phyloP scores from a whole-genome alignment of 75 land plant species.

The Cryptomeria japonica region DNA sequence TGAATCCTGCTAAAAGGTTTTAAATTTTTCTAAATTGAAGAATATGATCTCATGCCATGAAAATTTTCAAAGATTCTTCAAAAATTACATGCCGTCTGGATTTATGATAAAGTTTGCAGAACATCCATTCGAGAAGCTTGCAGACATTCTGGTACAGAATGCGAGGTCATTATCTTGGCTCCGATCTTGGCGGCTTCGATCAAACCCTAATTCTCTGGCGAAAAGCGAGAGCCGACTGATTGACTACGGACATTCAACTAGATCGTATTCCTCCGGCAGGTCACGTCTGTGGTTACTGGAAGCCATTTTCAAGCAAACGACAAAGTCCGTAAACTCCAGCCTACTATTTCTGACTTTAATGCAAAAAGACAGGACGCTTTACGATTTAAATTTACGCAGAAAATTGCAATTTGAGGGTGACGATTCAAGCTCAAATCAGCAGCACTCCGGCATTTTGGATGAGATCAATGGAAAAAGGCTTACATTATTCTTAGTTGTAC shows the following conservation, averaged over 20 bases:
- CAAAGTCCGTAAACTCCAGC: not conserved
- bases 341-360: not conserved
- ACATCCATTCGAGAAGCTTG: not conserved
- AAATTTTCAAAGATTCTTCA: not conserved
- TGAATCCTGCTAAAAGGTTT: not conserved
- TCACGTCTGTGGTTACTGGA: not conserved
- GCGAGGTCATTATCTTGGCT: not conserved
- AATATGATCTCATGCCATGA: not conserved
- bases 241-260: not conserved
- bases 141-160: not conserved
- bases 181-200: not conserved
- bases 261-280: not conserved
- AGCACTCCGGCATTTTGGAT: too few species aligned
- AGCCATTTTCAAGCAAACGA: not conserved
- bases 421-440: not conserved
- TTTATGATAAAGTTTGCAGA: not conserved
- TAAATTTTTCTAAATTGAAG: not conserved
- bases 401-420: not conserved
- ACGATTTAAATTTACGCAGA: too few species aligned
- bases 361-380: not conserved
- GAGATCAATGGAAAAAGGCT: too few species aligned
- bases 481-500: too few species aligned
- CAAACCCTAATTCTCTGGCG: not conserved
- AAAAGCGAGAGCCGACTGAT: not conserved
- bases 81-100: not conserved